Evolutionary conservation across 352 stramenopile genomes (phyloP).

Genomic region (Pythium myriotylum): DNA sequence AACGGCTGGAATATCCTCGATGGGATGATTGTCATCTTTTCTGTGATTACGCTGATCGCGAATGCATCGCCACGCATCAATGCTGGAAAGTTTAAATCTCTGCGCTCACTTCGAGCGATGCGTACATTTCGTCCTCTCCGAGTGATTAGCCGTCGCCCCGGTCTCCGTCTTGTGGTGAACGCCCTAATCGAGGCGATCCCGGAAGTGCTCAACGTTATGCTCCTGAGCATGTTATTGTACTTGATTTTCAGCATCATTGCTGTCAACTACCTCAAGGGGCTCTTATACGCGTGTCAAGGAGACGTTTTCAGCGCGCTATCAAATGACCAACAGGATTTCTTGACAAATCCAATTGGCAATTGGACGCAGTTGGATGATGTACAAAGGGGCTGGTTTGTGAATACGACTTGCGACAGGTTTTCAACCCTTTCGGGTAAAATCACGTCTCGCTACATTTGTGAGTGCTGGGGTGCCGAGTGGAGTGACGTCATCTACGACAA

Average conservation of each 20-base stretch:
- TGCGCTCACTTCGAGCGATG: conserved; percentile 80
- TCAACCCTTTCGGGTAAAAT: conserved; percentile 18
- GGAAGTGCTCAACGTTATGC: conserved; percentile 83
- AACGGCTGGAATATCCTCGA: conserved; percentile 92
- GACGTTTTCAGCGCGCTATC: conserved; percentile 42
- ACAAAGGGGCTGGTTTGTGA: conserved; percentile 47
- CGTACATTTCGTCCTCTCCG: conserved; percentile 79
- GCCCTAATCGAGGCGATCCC: conserved; percentile 81
- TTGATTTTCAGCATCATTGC: conserved; percentile 89
- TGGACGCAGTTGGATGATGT: conserved; percentile 46
- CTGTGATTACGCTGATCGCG: conserved; percentile 71
- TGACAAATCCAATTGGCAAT: conserved; percentile 38
- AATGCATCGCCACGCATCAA: conserved; percentile 32
- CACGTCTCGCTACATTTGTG: conserved; percentile 55
- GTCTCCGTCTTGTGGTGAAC: conserved; percentile 73
- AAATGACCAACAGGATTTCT: conserved; percentile 40
- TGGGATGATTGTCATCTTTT: conserved; percentile 83
- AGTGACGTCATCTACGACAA: conserved; percentile 56
- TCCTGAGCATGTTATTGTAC: conserved; percentile 83
- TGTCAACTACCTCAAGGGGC: conserved; percentile 91
- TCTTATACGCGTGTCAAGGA: conserved; percentile 75
- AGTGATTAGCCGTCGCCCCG: conserved; percentile 82
- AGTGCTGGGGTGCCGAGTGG: conserved; percentile 41
- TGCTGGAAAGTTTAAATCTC: conserved; percentile 36
- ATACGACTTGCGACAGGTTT: conserved; percentile 5